phyloP scores from a whole-genome alignment of 768 basidiomycete genomes.

The Kwoniella sp. region DNA sequence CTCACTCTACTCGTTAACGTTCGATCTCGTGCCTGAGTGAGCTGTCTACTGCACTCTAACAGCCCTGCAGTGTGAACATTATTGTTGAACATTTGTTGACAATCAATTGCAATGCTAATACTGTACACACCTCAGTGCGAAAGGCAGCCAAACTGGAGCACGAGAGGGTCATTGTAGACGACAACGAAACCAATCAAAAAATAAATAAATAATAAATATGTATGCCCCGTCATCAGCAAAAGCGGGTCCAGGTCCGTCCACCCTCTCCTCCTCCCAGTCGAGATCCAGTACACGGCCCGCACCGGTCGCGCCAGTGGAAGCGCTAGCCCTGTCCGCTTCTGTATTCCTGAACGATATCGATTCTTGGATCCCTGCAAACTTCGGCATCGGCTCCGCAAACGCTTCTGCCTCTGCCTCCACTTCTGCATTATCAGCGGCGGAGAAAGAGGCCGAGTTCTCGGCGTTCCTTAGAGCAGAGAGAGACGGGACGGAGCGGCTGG shows the following conservation, averaged over 20 bases:
- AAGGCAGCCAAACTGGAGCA: too few relatives aligned
- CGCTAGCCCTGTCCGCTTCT: constrained; percentile 33
- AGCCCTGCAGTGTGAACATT: too few relatives aligned
- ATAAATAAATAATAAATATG: too few relatives aligned
- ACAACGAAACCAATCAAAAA: too few relatives aligned
- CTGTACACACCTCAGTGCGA: too few relatives aligned
- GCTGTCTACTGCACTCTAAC: neutral
- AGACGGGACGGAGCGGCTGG: constrained; percentile 26
- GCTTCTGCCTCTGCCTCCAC: too few relatives aligned
- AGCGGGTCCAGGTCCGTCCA: neutral
- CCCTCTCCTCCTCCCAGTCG: neutral
- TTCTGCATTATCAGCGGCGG: constrained; percentile 6
- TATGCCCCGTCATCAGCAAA: neutral
- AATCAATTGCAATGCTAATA: neutral
- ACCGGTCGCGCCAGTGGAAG: constrained; percentile 20
- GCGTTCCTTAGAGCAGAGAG: constrained; percentile 14
- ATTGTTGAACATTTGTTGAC: constrained; percentile 5
- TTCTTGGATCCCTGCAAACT: constrained; percentile 39
- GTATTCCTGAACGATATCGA: constrained; percentile 34
- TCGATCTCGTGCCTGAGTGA: too few relatives aligned
- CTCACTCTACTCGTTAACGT: constrained; percentile 3
- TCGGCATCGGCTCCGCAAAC: constrained; percentile 24
- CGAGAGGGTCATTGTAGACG: too few relatives aligned
- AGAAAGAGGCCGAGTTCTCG: constrained; percentile 17
- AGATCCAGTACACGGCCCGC: neutral